Evolutionary conservation across 2,329 filamentous ascomycete genomes (phyloP).

Genomic region (Aureobasidium sp.): DNA sequence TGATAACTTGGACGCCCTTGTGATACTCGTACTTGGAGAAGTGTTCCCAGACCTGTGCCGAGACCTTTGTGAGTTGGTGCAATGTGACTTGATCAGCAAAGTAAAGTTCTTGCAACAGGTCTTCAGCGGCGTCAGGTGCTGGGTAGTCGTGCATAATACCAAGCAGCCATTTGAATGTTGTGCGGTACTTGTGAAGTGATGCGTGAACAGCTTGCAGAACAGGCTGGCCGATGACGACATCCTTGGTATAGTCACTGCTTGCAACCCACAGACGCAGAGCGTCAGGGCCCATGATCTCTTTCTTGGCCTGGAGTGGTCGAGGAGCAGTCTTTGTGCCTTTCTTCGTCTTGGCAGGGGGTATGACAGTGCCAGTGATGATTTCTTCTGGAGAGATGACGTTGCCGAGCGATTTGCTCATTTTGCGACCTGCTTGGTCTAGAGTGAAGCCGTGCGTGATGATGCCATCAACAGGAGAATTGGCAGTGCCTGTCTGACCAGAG

Average conservation of each 20-base stretch:
- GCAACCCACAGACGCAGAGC: conserved; percentile 86
- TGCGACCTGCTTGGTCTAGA: conserved; percentile 80
- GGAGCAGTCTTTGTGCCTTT: conserved; percentile 7
- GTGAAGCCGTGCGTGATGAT: conserved; percentile 96
- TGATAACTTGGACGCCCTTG: conserved; percentile 65
- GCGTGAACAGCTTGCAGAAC: conserved; percentile 71
- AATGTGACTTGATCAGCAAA: conserved; percentile 65
- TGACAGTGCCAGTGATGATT: conserved; percentile 75
- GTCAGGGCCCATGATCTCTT: conserved; percentile 63
- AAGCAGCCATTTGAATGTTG: conserved; percentile 83
- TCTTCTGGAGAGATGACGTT: conserved; percentile 76
- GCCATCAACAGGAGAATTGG: conserved; percentile 67
- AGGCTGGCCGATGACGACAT: conserved; percentile 73
- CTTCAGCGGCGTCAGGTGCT: conserved; percentile 18
- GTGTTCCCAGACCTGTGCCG: conserved; percentile 56
- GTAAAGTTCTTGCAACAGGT: conserved; percentile 16
- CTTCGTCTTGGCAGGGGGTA: conserved; percentile 58
- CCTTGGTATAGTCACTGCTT: conserved; percentile 82
- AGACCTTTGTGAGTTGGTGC: conserved; percentile 62
- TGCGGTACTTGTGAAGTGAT: conserved; percentile 76
- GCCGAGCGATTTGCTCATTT: conserved; percentile 97
- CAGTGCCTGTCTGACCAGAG: conserved; percentile 49
- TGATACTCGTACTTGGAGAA: conserved; percentile 75
- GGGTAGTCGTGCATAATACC: conserved; percentile 51
- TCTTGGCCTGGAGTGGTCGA: conserved; percentile 20